phyloP scores from a whole-genome alignment of 345 rosid species.

The Gossypium stocksii region DNA sequence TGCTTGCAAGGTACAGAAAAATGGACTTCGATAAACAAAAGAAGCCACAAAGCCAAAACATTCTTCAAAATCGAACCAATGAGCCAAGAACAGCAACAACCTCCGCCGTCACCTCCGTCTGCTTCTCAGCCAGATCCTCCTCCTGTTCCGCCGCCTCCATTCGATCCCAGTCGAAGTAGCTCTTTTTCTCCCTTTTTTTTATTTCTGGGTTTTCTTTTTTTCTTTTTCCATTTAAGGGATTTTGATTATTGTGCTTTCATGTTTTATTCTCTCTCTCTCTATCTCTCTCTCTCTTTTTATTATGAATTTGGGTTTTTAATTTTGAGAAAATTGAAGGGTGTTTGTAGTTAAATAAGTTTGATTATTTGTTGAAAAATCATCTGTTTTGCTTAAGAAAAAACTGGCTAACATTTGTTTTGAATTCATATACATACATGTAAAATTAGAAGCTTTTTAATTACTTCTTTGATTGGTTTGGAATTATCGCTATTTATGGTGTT shows the following conservation, averaged over 20 bases:
- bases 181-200: conserved; percentile 13
- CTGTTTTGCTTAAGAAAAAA: neutral
- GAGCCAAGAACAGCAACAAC: conserved; percentile 39
- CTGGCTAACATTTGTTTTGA: neutral
- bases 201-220: conserved; percentile 11
- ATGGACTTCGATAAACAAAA: neutral
- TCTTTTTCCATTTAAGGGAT: conserved; percentile 16
- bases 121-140: conserved; percentile 9
- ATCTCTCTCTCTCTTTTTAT: too few species aligned
- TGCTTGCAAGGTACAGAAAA: neutral
- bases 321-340: too few species aligned
- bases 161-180: conserved; percentile 89
- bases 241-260: neutral
- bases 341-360: too few species aligned
- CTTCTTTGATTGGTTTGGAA: neutral
- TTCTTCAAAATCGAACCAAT: conserved; percentile 10
- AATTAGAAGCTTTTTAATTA: neutral
- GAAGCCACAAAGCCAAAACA: neutral
- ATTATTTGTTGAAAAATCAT: too few species aligned
- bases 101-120: conserved; percentile 11
- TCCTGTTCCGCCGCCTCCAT: conserved; percentile 27
- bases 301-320: too few species aligned
- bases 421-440: neutral
- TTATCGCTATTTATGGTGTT: neutral
- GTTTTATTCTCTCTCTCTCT: too few species aligned